These are phyloP conservation scores for Capsaspora owczarzaki DNA, from an alignment of 78 protist genomes.

Conservation along the genomic window DNA sequence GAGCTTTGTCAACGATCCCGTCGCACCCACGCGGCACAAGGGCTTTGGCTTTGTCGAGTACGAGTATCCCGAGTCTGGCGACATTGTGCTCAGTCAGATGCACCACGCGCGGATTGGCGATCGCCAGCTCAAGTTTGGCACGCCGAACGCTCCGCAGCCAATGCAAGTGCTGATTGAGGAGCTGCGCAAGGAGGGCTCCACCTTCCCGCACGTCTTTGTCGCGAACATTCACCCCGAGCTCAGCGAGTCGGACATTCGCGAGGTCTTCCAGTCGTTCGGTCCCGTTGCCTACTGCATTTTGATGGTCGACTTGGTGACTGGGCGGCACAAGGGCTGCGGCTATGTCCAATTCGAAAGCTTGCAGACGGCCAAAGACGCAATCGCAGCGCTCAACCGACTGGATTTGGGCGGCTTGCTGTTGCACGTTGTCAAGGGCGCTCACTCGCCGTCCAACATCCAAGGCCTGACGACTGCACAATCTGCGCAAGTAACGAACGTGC, in stretches of 20 bases:
- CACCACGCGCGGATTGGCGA: too few species aligned
- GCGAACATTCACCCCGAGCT: not conserved
- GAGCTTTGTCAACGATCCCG: too few species aligned
- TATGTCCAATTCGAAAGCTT: not conserved
- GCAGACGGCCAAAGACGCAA: too few species aligned
- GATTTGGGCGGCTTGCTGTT: too few species aligned
- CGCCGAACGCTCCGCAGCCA: not conserved
- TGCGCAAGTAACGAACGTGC: too few species aligned
- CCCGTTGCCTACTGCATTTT: not conserved
- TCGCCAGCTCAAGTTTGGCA: too few species aligned
- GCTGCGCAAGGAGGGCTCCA: not conserved
- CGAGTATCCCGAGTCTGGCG: too few species aligned
- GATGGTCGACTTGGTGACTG: not conserved
- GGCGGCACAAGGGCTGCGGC: not conserved
- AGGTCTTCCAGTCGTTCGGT: not conserved
- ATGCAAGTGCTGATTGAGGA: not conserved
- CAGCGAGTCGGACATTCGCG: not conserved
- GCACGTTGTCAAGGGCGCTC: too few species aligned
- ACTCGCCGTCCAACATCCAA: too few species aligned
- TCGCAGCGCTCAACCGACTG: too few species aligned
- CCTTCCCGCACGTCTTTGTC: not conserved
- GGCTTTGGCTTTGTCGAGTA: conserved; percentile 1
- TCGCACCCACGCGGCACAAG: not conserved
- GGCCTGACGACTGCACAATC: too few species aligned
- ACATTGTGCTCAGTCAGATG: too few species aligned